Evolutionary conservation across 192 early-diverging fungal genomes (phyloP).

Genomic region (Gamsiella multidivaricata): DNA sequence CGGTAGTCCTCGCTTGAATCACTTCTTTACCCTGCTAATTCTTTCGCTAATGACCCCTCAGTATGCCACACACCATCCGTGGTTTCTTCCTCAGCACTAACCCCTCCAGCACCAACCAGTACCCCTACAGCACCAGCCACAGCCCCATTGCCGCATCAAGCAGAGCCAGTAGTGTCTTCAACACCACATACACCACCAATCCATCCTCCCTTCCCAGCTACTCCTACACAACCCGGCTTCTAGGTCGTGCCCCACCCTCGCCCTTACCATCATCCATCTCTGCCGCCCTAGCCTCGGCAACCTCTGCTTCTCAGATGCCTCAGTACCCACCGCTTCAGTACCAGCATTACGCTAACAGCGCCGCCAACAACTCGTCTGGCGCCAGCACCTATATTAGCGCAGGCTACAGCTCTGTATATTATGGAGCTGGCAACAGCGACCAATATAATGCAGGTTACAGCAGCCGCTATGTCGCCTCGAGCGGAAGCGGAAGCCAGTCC

Average conservation of each 20-base stretch:
- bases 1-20: not conserved
- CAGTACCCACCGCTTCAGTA: slow-evolving; percentile 26
- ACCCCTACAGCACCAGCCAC: not conserved
- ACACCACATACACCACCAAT: slow-evolving; percentile 23
- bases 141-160: slow-evolving; percentile 9
- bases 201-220: slow-evolving; percentile 15
- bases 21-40: too few species aligned
- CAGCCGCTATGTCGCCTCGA: not conserved
- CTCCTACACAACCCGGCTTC: too few species aligned
- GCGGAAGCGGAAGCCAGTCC: slow-evolving; percentile 43
- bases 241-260: too few species aligned
- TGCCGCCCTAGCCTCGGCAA: not conserved
- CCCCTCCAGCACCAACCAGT: not conserved
- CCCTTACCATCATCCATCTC: too few species aligned
- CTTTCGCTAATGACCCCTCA: too few species aligned
- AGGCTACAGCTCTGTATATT: too few species aligned
- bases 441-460: slow-evolving; percentile 23
- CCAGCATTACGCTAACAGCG: slow-evolving; percentile 10
- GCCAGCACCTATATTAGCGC: slow-evolving; percentile 3
- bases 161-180: slow-evolving; percentile 12
- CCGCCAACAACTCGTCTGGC: not conserved
- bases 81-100: slow-evolving; percentile 12
- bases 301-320: slow-evolving; percentile 8
- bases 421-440: slow-evolving; percentile 12
- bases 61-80: slow-evolving; percentile 29